phyloP scores from a whole-genome alignment of 192 early-diverging fungal species.

The Podila epigama region DNA sequence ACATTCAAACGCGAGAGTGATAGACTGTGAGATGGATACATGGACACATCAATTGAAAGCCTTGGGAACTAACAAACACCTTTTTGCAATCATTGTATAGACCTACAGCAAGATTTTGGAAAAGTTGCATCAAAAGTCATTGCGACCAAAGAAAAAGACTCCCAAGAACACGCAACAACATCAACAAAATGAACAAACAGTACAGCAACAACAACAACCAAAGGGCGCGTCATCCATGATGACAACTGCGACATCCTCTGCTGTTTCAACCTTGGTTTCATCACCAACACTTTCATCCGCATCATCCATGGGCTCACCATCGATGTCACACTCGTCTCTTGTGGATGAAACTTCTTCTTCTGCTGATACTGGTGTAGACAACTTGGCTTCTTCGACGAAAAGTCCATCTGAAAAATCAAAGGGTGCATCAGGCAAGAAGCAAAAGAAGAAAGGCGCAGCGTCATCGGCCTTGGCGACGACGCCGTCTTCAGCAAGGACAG shows the following conservation, averaged over 20 bases:
- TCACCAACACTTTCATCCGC: conserved; percentile 26
- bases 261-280: conserved; percentile 22
- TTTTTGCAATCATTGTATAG: neutral
- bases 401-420: neutral
- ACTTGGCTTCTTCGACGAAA: neutral
- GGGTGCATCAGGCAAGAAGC: neutral
- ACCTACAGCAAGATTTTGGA: conserved; percentile 34
- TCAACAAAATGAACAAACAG: too few relatives aligned
- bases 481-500: neutral
- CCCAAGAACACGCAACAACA: neutral
- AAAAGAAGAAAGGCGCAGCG: too few relatives aligned
- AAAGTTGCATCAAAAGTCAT: conserved; percentile 35
- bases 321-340: conserved; percentile 1
- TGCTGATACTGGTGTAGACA: too few relatives aligned
- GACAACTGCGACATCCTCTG: conserved; percentile 9
- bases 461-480: neutral
- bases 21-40: too few relatives aligned
- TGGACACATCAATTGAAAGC: too few relatives aligned
- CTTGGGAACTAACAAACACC: too few relatives aligned
- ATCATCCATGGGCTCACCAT: conserved; percentile 12
- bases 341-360: neutral
- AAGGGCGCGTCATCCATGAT: neutral
- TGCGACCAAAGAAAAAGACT: conserved; percentile 22
- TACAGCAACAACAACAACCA: neutral
- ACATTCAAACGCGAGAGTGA: too few relatives aligned